Evolutionary conservation across 164 flowering plant genomes (phyloP), one percentile per base, ranked within the genome.

Genomic region (Chimonanthus praecox): DNA sequence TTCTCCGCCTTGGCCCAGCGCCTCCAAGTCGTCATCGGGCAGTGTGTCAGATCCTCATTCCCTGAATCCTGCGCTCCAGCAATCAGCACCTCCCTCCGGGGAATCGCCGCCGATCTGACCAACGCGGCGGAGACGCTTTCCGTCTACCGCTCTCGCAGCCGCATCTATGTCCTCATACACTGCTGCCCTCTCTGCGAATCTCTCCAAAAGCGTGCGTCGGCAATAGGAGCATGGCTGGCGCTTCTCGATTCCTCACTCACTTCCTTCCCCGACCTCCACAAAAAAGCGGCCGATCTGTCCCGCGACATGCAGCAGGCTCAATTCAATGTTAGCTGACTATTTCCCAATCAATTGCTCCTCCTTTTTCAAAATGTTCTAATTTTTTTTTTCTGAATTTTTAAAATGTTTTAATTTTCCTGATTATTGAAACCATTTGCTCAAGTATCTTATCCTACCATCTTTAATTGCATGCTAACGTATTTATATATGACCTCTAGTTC

Each of bases 221-320:
- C 86, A 0, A 85, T 88, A 49, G 87, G 79, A 7, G 82, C 80
- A 49, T 88, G 92, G 92, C 76, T 88, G 4, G 84, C 89, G 15
- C 68, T 88, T 66, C 81, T 87, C 45, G 87, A 83, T 9, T 74
- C 85, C 2, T 73, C 83, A 21, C 64, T 83, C 18, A 51, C 47
- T 1, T 82, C 74, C 13, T 16, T 13, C 51, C 76, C 86, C 3
- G 88, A 88, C 18, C 78, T 85, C 62, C 78, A 67, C 67, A 84
- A 80, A 79, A 86, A 84, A 71, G 60, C 74, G 44, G 71, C 84
- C 43, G 88, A 88, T 76, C 85, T 88, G 44, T 78, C 87, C 48
- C 60, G 78, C 20, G 89, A 86, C 16, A 84, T 88, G 92, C 85
- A 85, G 43, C 84, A 78, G 63, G 71, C 87, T 67, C 81, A 78